Base-by-base conservation (phyloP, 2,329 filamentous ascomycete genomes). In the Cladosporium sp. region DNA sequence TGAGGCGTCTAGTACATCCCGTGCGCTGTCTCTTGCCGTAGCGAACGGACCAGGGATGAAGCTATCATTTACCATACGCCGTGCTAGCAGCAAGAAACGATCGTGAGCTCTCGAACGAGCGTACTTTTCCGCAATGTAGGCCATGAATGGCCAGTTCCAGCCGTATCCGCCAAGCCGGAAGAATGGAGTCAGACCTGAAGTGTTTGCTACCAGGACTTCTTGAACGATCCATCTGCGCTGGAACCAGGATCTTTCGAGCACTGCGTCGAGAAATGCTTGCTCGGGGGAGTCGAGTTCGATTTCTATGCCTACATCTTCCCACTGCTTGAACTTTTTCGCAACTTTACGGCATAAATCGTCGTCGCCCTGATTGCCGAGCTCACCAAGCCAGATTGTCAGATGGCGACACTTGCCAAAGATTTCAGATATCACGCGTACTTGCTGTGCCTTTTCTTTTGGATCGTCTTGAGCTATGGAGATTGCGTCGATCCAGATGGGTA, bases 61-160 rank as follows among this genome's bases (percentile, higher is more conserved):
- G 29, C 52, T 33, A 8, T 55, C 52, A 3, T 55, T 33, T 7
- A 55, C 52, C 52, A 55, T 55, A 11, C 52, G 52, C 10, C 3
- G 52, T 11, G 26, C 52, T 14, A 55, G 29, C 26, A 33, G 28
- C 18, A 55, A 5, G 16, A 55, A 55, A 10, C 31, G 28, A n/a
- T 55, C 52, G 28, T 18, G 52, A 2, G 28, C 28, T 10, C 5
- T 33, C 6, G 50, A 52, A 33, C n/a, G 18, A 11, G 1, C 4
- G 2, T 10, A 6, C 33, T 18, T 55, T 33, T 55, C 52, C 8
- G 18, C 23, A 18, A 55, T 55, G 52, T 55, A 55, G 16, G 31
- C 52, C 52, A 55, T 55, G 29, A 55, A 55, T 10, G 52, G 52
- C 52, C 52, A 55, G 18, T 55, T 55, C 52, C 52, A 55, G 6